Evolutionary conservation across 306 rosid species (phyloP).

Genomic region (Nissolia schottii): DNA sequence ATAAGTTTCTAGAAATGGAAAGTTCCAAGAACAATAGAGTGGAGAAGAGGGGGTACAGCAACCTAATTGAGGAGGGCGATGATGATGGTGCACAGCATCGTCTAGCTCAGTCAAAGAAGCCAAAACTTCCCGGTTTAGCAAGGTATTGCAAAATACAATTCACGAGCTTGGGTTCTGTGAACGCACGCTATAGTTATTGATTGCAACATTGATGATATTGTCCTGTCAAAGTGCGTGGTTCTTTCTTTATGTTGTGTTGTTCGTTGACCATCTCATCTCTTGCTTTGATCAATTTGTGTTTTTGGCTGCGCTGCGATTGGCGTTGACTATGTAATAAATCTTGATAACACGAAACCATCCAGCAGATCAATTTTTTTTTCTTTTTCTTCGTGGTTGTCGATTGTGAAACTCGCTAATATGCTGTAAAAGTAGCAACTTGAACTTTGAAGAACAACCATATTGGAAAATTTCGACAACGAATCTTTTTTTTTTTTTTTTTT

Average conservation of each 20-base stretch:
- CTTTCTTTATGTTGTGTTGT: background rate
- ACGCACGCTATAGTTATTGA: background rate
- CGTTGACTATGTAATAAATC: background rate
- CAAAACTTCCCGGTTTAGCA: conserved; percentile 67
- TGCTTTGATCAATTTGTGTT: background rate
- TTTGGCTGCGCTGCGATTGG: background rate
- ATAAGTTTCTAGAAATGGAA: conserved; percentile 64
- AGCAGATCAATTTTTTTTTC: background rate
- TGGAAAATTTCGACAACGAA: conserved; percentile 1
- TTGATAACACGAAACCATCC: conserved; percentile 1
- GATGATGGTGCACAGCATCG: conserved; percentile 34
- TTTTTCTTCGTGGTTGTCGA: background rate
- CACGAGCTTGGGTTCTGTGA: background rate
- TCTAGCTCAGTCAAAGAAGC: conserved; percentile 48
- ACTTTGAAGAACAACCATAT: background rate
- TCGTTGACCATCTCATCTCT: background rate
- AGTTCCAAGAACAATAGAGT: conserved; percentile 46
- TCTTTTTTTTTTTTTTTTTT: no score
- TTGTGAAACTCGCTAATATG: background rate
- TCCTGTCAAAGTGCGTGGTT: conserved; percentile 1
- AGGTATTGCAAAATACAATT: conserved; percentile 46
- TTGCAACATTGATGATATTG: background rate
- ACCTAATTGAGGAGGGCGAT: conserved; percentile 33
- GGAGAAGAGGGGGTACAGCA: conserved; percentile 67
- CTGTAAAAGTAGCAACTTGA: background rate